phyloP scores from a whole-genome alignment of 768 basidiomycete genomes.

The Lactarius quietus region DNA sequence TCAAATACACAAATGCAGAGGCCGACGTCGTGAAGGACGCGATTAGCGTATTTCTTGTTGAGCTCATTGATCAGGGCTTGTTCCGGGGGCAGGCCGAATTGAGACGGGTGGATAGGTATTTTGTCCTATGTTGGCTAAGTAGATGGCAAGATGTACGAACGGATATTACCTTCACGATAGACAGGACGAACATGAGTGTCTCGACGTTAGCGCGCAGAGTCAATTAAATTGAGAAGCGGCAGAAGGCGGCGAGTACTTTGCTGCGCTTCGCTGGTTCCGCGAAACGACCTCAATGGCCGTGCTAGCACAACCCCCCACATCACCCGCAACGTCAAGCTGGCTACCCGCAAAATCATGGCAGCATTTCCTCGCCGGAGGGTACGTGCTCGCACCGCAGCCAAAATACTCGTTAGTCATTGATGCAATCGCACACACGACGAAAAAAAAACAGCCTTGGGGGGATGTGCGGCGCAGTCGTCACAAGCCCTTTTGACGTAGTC shows the following conservation, averaged over 20 bases:
- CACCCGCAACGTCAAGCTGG: constrained; percentile 28
- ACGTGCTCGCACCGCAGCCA: constrained; percentile 31
- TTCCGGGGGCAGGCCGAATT: constrained; percentile 74
- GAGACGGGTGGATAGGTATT: constrained; percentile 80
- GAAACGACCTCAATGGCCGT: constrained; percentile 25
- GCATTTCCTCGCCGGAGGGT: constrained; percentile 88
- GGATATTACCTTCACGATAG: constrained; percentile 34
- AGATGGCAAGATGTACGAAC: background rate
- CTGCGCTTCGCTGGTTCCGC: background rate
- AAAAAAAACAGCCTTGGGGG: constrained; percentile 69
- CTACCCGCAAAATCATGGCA: constrained; percentile 77
- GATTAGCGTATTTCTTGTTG: constrained; percentile 95
- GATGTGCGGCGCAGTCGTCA: constrained; percentile 96
- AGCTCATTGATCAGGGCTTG: constrained; percentile 81
- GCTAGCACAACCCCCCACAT: constrained; percentile 30
- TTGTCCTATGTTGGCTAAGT: constrained; percentile 62
- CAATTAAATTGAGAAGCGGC: background rate
- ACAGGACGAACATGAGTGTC: constrained; percentile 35
- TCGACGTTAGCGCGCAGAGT: background rate
- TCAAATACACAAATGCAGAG: constrained; percentile 91
- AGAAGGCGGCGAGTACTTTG: background rate
- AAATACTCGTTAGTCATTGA: background rate
- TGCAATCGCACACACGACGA: background rate
- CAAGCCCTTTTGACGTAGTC: constrained; percentile 96
- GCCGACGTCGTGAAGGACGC: constrained; percentile 85